These are phyloP conservation scores for Lenwebbia sp. DNA, from an alignment of 345 rosid species.

Conservation along the genomic window DNA sequence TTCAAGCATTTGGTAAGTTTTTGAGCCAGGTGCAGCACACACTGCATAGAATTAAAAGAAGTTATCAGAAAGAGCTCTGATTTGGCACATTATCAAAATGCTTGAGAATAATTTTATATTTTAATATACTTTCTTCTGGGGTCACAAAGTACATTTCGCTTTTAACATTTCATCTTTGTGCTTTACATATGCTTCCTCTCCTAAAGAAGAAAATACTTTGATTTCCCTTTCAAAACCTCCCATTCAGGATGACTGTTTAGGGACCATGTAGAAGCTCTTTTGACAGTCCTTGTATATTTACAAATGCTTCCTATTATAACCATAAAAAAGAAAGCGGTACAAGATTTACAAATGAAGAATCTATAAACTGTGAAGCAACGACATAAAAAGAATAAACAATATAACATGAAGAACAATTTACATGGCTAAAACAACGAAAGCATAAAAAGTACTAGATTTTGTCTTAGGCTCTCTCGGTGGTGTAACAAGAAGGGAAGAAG, in stretches of 20 bases:
- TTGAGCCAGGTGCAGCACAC: constrained; percentile 99
- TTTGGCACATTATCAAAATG: neutral
- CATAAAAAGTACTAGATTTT: neutral
- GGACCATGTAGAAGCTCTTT: neutral
- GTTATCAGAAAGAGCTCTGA: neutral
- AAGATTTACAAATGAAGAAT: neutral
- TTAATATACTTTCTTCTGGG: neutral
- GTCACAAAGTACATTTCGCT: neutral
- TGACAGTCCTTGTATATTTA: neutral
- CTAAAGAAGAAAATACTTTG: neutral
- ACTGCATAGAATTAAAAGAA: constrained; percentile 26
- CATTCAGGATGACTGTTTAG: neutral
- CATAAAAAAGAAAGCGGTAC: neutral
- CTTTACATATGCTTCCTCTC: neutral
- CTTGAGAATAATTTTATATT: neutral
- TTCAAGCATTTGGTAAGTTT: constrained; percentile 91
- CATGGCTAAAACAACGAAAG: neutral
- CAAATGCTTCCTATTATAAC: neutral
- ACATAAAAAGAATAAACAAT: neutral
- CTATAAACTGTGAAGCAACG: neutral
- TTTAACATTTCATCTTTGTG: neutral
- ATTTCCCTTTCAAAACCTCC: neutral
- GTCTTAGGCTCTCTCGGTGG: neutral
- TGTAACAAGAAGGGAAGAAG: neutral
- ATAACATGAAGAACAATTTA: neutral